These are phyloP conservation scores for Setaria viridis DNA, from an alignment of 202 grass and related monocot species.

Conservation along the genomic window DNA sequence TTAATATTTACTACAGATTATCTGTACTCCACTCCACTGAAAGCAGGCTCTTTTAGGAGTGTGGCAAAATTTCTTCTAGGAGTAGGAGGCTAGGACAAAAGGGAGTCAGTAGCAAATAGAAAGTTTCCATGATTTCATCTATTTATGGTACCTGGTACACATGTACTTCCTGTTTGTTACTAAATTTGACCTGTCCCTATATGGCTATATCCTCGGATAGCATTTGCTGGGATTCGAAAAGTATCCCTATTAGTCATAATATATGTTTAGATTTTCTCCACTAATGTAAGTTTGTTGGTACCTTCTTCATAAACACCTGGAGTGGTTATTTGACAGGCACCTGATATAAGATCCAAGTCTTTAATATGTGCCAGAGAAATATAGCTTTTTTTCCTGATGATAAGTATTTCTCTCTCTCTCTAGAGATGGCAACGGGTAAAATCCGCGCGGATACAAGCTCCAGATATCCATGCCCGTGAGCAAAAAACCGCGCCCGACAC, in stretches of 20 bases:
- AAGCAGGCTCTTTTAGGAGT: neutral
- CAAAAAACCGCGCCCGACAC: too few relatives aligned
- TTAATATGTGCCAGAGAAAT: slow-evolving; percentile 8
- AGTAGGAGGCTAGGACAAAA: neutral
- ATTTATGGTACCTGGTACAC: slow-evolving; percentile 11
- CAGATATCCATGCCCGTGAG: too few relatives aligned
- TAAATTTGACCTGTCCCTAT: slow-evolving; percentile 13
- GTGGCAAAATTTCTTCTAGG: neutral
- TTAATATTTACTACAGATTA: neutral
- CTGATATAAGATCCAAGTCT: neutral
- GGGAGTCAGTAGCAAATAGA: neutral
- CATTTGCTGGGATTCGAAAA: neutral
- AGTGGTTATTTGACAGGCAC: neutral
- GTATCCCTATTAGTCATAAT: neutral
- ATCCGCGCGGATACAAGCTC: too few relatives aligned
- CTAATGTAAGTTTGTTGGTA: slow-evolving; percentile 4
- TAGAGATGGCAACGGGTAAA: too few relatives aligned
- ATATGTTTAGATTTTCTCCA: neutral
- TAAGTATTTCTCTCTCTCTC: neutral
- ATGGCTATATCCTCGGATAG: neutral
- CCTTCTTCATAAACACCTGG: neutral
- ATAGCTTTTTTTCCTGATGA: neutral
- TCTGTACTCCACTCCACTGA: neutral
- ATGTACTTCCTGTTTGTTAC: neutral
- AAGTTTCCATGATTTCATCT: slow-evolving; percentile 4